Conservation (phyloP, 2,329 filamentous ascomycete genomes). For the Hypocrella siamensis region DNA sequence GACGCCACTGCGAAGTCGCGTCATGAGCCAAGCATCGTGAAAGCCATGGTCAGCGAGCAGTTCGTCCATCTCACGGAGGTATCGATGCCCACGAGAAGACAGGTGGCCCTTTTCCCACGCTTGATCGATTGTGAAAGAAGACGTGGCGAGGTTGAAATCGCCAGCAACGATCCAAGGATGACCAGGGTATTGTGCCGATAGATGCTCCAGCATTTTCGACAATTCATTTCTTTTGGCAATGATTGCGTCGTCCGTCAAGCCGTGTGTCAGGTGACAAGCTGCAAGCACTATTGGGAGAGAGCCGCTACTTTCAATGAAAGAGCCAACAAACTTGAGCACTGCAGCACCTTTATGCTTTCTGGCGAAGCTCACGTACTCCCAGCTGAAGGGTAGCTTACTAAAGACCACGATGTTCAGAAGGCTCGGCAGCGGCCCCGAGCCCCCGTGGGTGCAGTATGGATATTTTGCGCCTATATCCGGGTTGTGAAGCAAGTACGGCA, state of each 20-base stretch:
- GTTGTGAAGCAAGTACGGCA: conserved; percentile 36
- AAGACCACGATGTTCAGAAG: conserved; percentile 46
- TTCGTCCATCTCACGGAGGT: conserved; percentile 29
- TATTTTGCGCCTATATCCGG: conserved; percentile 30
- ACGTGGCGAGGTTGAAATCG: conserved; percentile 50
- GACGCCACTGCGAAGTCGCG: conserved; percentile 26
- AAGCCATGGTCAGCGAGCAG: conserved; percentile 29
- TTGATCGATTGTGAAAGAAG: conserved; percentile 34
- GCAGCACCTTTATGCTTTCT: conserved; percentile 42
- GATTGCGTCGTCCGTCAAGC: conserved; percentile 42
- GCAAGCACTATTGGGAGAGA: conserved; percentile 30
- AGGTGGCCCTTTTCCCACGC: conserved; percentile 37
- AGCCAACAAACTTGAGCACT: conserved; percentile 24
- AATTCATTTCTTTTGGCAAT: conserved; percentile 41
- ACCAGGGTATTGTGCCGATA: conserved; percentile 22
- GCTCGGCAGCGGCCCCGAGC: conserved; percentile 35
- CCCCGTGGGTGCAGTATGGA: conserved; percentile 38
- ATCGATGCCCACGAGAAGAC: conserved; percentile 27
- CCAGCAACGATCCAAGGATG: conserved; percentile 43
- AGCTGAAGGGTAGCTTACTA: conserved; percentile 37
- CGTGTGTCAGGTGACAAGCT: conserved; percentile 45
- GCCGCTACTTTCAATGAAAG: conserved; percentile 8
- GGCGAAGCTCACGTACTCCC: conserved; percentile 36
- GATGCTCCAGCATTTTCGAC: conserved; percentile 28
- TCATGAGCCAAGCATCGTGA: conserved; percentile 34